These are phyloP conservation scores for Exophiala viscosa DNA, from an alignment of 2,329 filamentous ascomycete species.

Conservation along the genomic window DNA sequence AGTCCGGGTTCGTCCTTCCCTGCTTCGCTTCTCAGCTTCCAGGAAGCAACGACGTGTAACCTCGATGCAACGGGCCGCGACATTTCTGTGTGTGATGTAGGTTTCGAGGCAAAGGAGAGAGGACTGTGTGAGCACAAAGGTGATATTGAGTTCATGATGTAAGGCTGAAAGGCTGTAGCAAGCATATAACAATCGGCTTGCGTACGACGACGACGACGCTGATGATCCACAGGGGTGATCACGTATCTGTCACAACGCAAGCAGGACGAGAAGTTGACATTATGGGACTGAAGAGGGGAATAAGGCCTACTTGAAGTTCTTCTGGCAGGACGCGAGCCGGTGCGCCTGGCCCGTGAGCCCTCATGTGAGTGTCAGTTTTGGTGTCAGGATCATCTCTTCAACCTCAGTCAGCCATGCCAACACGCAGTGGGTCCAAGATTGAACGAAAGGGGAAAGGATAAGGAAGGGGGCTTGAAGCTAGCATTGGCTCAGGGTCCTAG, in stretches of 20 bases:
- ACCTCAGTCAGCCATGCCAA: constrained; percentile 21
- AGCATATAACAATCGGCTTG: not conserved
- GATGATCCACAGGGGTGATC: no score
- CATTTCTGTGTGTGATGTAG: constrained; percentile 1
- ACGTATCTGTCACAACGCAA: no score
- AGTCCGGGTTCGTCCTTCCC: constrained; percentile 16
- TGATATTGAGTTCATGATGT: constrained; percentile 3
- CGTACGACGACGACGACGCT: not conserved
- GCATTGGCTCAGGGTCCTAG: not conserved
- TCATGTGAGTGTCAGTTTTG: constrained; percentile 1
- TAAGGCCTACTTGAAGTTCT: constrained; percentile 13
- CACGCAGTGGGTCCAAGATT: constrained; percentile 1
- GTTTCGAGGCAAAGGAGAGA: constrained; percentile 9
- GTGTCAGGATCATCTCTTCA: constrained; percentile 4
- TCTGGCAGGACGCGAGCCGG: constrained; percentile 4
- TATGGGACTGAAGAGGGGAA: not conserved
- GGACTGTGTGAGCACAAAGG: constrained; percentile 17
- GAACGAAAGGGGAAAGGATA: not conserved
- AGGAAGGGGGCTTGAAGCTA: constrained; percentile 6
- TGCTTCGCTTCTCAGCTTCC: constrained; percentile 20
- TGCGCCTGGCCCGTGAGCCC: constrained; percentile 14
- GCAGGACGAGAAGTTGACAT: not conserved
- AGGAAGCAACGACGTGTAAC: constrained; percentile 18
- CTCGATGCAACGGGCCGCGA: constrained; percentile 10
- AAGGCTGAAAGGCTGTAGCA: not conserved